Evolutionary conservation across 345 rosid species (phyloP), one percentile per base, ranked within the genome.

Genomic region (Populus pruinosa): DNA sequence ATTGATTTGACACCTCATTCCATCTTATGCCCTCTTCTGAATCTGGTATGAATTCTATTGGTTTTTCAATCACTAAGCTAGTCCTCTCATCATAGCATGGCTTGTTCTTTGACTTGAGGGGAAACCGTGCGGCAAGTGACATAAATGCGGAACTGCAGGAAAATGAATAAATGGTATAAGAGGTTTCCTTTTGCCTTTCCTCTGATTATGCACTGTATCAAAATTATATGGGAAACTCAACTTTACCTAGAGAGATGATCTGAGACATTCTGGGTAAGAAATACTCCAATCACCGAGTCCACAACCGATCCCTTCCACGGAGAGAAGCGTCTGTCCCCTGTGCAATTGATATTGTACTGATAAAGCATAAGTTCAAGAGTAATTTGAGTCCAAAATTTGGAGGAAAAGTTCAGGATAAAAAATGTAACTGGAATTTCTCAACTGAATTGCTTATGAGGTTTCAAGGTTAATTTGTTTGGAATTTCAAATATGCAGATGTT

Each of bases 21-120:
- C 80, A 81, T 82, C 83, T 80, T 69, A 82, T 76, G 31, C 85
- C 77, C 21, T 90, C 89, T 69, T 91, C 92, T 2, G 89, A 77
- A 80, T 89, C 93, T 79, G 79, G 78, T 35, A 81, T 68, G 75
- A 82, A 84, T 10, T 82, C 81, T 14, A 79, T 86, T 69, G 86
- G 90, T 64, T 88, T 82, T 29, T 82, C 78, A 67, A 78, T 74
- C 36, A 73, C 65, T 59, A 84, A 82, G 66, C 85, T 84, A 74
- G 81, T 70, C 67, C 81, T 89, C 72, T 72, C 91, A 41, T 83
- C 88, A 70, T 67, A 77, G 77, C 80, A 62, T 27, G 75, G 68
- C 43, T 74, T 64, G 27, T 82, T 70, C 35, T 79, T 65, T 53
- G 82, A 76, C 61, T 87, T 87, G 17, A 78, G 75, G 5, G 84